phyloP scores from a whole-genome alignment of 345 rosid species.

The Salix koriyanagi region DNA sequence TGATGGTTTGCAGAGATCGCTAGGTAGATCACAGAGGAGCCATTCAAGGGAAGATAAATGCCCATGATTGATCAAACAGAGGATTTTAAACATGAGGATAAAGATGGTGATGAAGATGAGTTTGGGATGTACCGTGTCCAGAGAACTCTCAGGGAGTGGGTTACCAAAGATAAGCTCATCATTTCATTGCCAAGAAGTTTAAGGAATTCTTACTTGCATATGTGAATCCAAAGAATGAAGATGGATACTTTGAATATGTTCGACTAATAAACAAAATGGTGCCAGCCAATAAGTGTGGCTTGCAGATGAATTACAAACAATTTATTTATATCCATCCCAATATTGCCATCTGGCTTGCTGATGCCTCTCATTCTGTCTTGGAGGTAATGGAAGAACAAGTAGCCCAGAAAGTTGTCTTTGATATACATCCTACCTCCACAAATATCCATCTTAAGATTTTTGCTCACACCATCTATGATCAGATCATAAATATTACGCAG shows the following conservation, averaged over 20 bases:
- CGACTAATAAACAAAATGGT: slow-evolving; percentile 86
- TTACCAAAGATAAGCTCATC: slow-evolving; percentile 88
- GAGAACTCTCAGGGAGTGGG: slow-evolving; percentile 96
- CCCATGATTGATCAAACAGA: slow-evolving; percentile 94
- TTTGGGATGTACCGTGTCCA: slow-evolving; percentile 92
- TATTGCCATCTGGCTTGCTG: slow-evolving; percentile 96
- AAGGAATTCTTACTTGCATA: slow-evolving; percentile 78
- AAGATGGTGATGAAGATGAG: slow-evolving; percentile 73
- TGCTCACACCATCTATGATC: slow-evolving; percentile 90
- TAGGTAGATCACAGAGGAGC: slow-evolving; percentile 56
- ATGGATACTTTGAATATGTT: slow-evolving; percentile 70
- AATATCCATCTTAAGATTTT: slow-evolving; percentile 82
- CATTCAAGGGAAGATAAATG: slow-evolving; percentile 60
- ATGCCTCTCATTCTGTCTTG: slow-evolving; percentile 95
- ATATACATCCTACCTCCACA: slow-evolving; percentile 81
- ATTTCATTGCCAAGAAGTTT: slow-evolving; percentile 85
- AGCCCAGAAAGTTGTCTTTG: slow-evolving; percentile 68
- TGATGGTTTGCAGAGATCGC: slow-evolving; percentile 76
- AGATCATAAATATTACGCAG: slow-evolving; percentile 94
- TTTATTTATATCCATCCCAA: slow-evolving; percentile 88
- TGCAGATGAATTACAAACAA: slow-evolving; percentile 88
- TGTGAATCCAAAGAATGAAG: slow-evolving; percentile 62
- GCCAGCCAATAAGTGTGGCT: slow-evolving; percentile 85
- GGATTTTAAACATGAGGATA: slow-evolving; percentile 74
- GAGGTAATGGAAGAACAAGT: slow-evolving; percentile 99